Conservation (phyloP, 2,329 filamentous ascomycete genomes). For the Leptographium lundbergii region DNA sequence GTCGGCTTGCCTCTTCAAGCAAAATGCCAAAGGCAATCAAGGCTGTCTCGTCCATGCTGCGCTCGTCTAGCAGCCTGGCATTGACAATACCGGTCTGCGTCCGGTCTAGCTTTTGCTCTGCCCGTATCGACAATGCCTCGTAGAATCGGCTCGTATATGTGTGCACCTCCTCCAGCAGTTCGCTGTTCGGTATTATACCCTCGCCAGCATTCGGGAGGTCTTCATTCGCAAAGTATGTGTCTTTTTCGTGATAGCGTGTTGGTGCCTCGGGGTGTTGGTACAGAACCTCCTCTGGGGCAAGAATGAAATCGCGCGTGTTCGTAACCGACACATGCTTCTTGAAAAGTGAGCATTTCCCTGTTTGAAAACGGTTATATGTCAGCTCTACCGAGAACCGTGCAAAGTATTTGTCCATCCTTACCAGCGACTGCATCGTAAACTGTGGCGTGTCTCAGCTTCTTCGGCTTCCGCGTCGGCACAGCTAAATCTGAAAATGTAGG, state of each 20-base stretch:
- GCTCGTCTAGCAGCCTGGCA: conserved; percentile 29
- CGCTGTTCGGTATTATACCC: conserved; percentile 49
- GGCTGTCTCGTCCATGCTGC: conserved; percentile 67
- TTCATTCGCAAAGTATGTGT: conserved; percentile 57
- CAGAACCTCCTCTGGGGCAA: conserved; percentile 59
- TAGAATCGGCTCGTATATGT: conserved; percentile 57
- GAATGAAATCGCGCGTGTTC: conserved; percentile 19
- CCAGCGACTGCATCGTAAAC: conserved; percentile 65
- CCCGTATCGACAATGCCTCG: conserved; percentile 20
- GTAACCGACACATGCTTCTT: conserved; percentile 13
- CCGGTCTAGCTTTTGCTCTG: background rate
- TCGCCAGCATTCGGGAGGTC: conserved; percentile 33
- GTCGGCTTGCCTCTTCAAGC: conserved; percentile 55
- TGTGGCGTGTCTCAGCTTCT: conserved; percentile 31
- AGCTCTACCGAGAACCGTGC: no score
- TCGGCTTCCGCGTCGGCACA: background rate
- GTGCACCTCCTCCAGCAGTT: conserved; percentile 58
- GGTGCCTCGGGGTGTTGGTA: conserved; percentile 55
- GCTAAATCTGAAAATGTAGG: background rate
- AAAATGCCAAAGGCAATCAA: conserved; percentile 63
- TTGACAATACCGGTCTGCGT: conserved; percentile 6
- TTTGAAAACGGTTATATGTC: background rate
- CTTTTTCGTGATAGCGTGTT: conserved; percentile 54
- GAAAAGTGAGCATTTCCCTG: conserved; percentile 23
- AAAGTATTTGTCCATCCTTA: conserved; percentile 17